phyloP scores from a whole-genome alignment of 2,329 filamentous ascomycete genomes.

The Verticillium longisporum region DNA sequence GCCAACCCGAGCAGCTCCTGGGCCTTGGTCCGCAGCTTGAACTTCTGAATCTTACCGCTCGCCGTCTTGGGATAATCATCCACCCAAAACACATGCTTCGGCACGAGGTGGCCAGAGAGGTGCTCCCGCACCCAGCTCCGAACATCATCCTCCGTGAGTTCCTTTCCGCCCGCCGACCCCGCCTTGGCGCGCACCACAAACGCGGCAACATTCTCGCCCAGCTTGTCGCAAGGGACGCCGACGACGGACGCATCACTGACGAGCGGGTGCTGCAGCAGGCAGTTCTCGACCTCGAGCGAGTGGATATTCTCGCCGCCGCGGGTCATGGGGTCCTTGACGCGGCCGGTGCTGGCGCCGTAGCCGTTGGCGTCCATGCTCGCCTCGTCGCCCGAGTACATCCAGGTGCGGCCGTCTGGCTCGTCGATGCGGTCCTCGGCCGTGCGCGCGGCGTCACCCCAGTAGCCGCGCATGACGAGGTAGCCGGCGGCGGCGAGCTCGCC shows the following conservation, averaged over 20 bases:
- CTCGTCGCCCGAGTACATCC: constrained; percentile 94
- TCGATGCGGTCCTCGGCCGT: constrained; percentile 59
- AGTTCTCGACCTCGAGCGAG: constrained; percentile 88
- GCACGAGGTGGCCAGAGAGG: constrained; percentile 70
- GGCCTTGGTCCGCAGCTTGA: constrained; percentile 67
- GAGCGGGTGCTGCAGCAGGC: constrained; percentile 63
- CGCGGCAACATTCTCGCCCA: constrained; percentile 81
- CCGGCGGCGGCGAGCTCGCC: constrained; percentile 82
- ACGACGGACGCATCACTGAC: constrained; percentile 77
- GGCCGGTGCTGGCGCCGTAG: constrained; percentile 80
- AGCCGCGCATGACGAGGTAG: constrained; percentile 86
- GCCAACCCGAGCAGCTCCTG: constrained; percentile 21
- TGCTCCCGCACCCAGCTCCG: constrained; percentile 64
- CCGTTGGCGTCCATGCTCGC: constrained; percentile 76
- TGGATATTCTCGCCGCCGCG: constrained; percentile 94
- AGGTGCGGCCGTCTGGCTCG: constrained; percentile 50
- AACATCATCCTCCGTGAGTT: constrained; percentile 51
- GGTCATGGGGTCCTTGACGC: constrained; percentile 95
- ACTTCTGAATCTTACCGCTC: constrained; percentile 96
- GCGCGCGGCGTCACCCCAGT: constrained; percentile 67
- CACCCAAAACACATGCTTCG: constrained; percentile 84
- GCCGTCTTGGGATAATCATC: constrained; percentile 88
- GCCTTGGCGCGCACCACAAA: constrained; percentile 54
- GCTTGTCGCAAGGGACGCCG: constrained; percentile 71
- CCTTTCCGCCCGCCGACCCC: constrained; percentile 3